These are phyloP conservation scores for Pichia sp. DNA, from an alignment of 1,139 yeast genomes.

Conservation along the genomic window DNA sequence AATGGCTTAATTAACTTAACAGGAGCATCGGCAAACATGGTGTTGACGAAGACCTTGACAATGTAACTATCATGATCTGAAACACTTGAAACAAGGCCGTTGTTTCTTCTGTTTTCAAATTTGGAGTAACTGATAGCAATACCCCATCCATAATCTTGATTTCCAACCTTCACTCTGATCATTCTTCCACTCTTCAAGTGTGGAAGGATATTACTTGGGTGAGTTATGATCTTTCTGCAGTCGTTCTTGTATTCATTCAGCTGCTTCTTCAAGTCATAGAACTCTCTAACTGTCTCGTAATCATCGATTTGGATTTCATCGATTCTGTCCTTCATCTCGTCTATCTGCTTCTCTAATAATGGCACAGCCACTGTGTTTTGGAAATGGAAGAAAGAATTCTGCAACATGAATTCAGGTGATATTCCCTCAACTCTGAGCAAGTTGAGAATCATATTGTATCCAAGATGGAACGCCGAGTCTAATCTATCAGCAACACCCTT, in stretches of 20 bases:
- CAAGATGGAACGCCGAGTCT: slow-evolving; percentile 85
- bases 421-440: slow-evolving; percentile 96
- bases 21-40: slow-evolving; percentile 76
- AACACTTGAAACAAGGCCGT: slow-evolving; percentile 43
- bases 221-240: slow-evolving; percentile 76
- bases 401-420: slow-evolving; percentile 96
- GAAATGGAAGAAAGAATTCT: slow-evolving; percentile 88
- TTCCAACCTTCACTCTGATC: slow-evolving; percentile 51
- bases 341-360: slow-evolving; percentile 58
- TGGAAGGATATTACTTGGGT: slow-evolving; percentile 79
- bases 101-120: slow-evolving; percentile 36
- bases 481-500: slow-evolving; percentile 92
- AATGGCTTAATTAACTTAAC: slow-evolving; percentile 61
- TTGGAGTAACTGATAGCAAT: slow-evolving; percentile 73
- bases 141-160: slow-evolving; percentile 86
- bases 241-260: slow-evolving; percentile 67
- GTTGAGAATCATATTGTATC: slow-evolving; percentile 95
- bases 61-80: slow-evolving; percentile 84
- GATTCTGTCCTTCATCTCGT: slow-evolving; percentile 43
- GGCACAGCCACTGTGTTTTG: slow-evolving; percentile 93
- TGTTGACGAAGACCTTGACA: slow-evolving; percentile 74
- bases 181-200: slow-evolving; percentile 89
- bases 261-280: slow-evolving; percentile 73
- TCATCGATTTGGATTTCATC: slow-evolving; percentile 57
- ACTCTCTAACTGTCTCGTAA: slow-evolving; percentile 67